Evolutionary conservation across 1,139 yeast species (phyloP).

Genomic region (Keqinozyma sinolaborantium): DNA sequence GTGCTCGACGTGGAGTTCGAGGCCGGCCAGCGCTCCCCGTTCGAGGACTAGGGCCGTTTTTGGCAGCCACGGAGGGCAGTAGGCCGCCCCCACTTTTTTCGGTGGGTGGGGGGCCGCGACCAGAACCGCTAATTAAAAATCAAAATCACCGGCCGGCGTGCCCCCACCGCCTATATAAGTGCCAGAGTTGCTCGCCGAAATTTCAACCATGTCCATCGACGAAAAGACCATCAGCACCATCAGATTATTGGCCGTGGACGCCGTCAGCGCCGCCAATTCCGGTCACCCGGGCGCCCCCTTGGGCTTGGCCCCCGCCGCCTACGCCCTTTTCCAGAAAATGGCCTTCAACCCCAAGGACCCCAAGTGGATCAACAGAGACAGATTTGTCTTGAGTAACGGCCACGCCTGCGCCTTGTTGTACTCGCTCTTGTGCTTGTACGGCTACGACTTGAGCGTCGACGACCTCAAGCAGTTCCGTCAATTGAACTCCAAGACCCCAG

Average conservation of each 20-base stretch:
- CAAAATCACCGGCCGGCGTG: too few species aligned
- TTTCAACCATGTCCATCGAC: slow-evolving; percentile 49
- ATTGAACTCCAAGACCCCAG: slow-evolving; percentile 87
- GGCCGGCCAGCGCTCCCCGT: neutral
- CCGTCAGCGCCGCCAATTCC: slow-evolving; percentile 84
- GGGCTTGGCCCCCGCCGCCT: slow-evolving; percentile 82
- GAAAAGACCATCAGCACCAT: slow-evolving; percentile 80
- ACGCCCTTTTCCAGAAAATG: slow-evolving; percentile 77
- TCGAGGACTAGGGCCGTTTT: too few species aligned
- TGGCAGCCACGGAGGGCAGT: too few species aligned
- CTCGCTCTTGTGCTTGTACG: slow-evolving; percentile 80
- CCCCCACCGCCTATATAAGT: too few species aligned
- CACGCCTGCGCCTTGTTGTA: slow-evolving; percentile 94
- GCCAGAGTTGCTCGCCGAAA: too few species aligned
- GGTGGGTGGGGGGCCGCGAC: too few species aligned
- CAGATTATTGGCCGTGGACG: slow-evolving; percentile 87
- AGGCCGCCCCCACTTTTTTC: too few species aligned
- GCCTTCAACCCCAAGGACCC: slow-evolving; percentile 89
- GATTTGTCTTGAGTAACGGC: slow-evolving; percentile 94
- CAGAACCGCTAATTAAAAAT: too few species aligned
- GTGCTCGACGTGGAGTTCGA: neutral
- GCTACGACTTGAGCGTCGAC: slow-evolving; percentile 77
- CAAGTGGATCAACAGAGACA: slow-evolving; percentile 90
- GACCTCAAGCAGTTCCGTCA: slow-evolving; percentile 93
- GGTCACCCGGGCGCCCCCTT: slow-evolving; percentile 99